Evolutionary conservation across 257 asterid genomes (phyloP).

Genomic region (Primulina eburnea): DNA sequence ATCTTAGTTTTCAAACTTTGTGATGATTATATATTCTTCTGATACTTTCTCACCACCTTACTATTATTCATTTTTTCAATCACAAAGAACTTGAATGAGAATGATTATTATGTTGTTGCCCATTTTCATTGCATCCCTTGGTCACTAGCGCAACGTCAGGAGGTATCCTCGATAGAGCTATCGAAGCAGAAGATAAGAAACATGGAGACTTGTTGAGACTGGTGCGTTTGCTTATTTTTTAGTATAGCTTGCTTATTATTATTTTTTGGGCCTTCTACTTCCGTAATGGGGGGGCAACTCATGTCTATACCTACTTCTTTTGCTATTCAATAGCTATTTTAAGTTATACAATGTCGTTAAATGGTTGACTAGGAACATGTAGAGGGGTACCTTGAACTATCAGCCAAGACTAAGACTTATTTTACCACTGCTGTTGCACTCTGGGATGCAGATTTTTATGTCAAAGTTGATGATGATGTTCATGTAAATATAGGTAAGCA

Average conservation of each 20-base stretch:
- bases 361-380: constrained; percentile 59
- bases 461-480: constrained; percentile 89
- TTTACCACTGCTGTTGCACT: constrained; percentile 72
- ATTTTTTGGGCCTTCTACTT: constrained; percentile 8
- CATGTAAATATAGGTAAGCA: constrained; percentile 79
- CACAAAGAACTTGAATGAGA: constrained; percentile 10
- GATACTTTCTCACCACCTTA: neutral
- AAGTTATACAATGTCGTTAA: neutral
- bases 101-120: constrained; percentile 6
- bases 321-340: neutral
- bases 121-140: constrained; percentile 18
- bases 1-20: constrained; percentile 6
- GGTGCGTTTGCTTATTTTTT: constrained; percentile 34
- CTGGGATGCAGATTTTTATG: constrained; percentile 93
- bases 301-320: neutral
- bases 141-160: constrained; percentile 72
- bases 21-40: neutral
- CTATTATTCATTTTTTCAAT: neutral
- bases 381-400: constrained; percentile 88
- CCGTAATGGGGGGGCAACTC: constrained; percentile 7
- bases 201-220: constrained; percentile 83
- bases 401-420: constrained; percentile 80
- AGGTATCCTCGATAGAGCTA: constrained; percentile 91
- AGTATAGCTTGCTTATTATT: neutral
- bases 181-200: constrained; percentile 82